Evolutionary conservation across 805 yeast species (phyloP), one percentile per base, ranked within the genome.

Genomic region (Suhomyces sp.): DNA sequence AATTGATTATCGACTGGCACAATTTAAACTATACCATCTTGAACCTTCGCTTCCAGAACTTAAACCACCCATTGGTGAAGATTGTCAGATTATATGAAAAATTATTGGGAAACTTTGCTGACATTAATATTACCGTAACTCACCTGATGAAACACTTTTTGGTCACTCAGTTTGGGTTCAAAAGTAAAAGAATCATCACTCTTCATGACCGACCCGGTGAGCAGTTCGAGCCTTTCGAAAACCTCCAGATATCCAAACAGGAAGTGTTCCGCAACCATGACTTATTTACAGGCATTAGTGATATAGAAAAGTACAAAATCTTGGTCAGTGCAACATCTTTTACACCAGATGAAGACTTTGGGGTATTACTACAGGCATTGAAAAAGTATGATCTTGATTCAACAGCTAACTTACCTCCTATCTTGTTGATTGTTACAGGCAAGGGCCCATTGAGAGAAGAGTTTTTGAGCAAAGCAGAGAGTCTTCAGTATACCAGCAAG

Each of bases 341-440:
- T 65, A 93, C 99, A 0, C 94, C 96, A 0, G 99, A 94, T 67
- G 99, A 94, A 67, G 96, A 94, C 65, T 83, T 94, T 50, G 72
- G 72, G 21, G 68, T 88, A 35, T 69, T 94, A 15, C 70, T 93
- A 15, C 82, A 84, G 9, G 90, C 96, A 0, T 72, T 94, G 50
- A 77, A 78, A 48, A 57, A 68, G 20, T 85, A 89, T 57, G 92
- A 87, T 47, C 54, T 58, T 9, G 60, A 52, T 22, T 21, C 45
- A 51, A 12, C 15, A 3, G 44, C 43, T n/a, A 52, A 45, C 8
- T 56, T 77, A 3, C 84, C 85, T 1, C 78, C 76, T 3, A 62
- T 92, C 1, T 66, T 83, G 37, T 80, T 90, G 49, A 69, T 94
- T n/a, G 86, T 94, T n/a, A 94, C 99, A 0, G 99, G 99, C 0